These are phyloP conservation scores for Coelastrella sp. DNA, from an alignment of 139 green algal genomes.

Conservation along the genomic window DNA sequence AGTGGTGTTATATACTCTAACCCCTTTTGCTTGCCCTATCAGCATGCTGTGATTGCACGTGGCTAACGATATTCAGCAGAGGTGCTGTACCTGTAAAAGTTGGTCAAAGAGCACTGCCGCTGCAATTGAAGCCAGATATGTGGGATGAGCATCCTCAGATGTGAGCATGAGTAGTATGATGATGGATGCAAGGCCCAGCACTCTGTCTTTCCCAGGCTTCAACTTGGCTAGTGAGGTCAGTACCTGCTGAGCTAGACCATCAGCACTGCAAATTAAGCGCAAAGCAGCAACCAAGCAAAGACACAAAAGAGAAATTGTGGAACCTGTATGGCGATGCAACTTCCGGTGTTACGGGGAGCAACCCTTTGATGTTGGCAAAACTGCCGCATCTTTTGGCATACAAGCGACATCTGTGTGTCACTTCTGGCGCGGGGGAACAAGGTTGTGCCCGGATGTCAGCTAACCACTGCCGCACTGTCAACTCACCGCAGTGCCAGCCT, in stretches of 20 bases:
- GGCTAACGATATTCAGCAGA: no score
- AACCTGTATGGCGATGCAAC: no score
- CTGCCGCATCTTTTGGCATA: no score
- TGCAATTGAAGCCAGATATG: slow-evolving; percentile 54
- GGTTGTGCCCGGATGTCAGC: neutral
- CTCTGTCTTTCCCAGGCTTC: slow-evolving; percentile 46
- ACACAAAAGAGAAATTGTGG: neutral
- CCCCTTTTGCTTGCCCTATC: no score
- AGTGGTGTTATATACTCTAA: no score
- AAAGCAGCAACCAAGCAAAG: neutral
- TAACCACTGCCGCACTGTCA: neutral
- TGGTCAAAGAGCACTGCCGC: slow-evolving; percentile 55
- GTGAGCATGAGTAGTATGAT: slow-evolving; percentile 56
- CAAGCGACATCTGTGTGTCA: no score
- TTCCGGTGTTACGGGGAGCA: no score
- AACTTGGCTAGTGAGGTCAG: slow-evolving; percentile 51
- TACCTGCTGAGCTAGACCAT: slow-evolving; percentile 65
- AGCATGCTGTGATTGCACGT: no score
- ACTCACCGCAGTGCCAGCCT: slow-evolving; percentile 58
- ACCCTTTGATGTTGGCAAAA: no score
- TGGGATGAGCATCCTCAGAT: slow-evolving; percentile 55
- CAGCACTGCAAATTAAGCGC: slow-evolving; percentile 25
- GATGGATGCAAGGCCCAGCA: slow-evolving; percentile 49
- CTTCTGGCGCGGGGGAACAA: no score
- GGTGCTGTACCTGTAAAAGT: slow-evolving; percentile 69